Evolutionary conservation across 768 basidiomycete species (phyloP).

Genomic region (Mycena galopus): DNA sequence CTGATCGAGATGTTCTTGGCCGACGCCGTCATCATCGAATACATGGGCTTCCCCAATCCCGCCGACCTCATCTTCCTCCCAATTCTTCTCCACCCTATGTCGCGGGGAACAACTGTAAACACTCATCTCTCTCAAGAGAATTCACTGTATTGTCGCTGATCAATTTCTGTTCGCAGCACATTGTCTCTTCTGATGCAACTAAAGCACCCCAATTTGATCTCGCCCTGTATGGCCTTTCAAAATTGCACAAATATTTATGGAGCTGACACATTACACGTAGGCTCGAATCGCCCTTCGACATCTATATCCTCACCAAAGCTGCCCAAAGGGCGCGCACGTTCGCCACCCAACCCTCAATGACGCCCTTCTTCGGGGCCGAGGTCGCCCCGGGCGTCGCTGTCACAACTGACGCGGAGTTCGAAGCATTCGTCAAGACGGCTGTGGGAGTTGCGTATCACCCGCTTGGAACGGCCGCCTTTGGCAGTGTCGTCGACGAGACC

Average conservation of each 20-base stretch:
- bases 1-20: slow-evolving; percentile 2
- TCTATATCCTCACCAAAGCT: slow-evolving; percentile 17
- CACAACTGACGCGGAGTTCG: not conserved
- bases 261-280: not conserved
- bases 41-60: slow-evolving; percentile 18
- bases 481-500: slow-evolving; percentile 3
- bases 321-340: not conserved
- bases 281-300: slow-evolving; percentile 16
- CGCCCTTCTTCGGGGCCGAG: not conserved
- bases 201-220: slow-evolving; percentile 5
- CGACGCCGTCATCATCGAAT: slow-evolving; percentile 7
- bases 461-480: slow-evolving; percentile 12
- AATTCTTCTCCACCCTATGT: slow-evolving; percentile 17
- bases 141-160: not conserved
- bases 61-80: slow-evolving; percentile 17
- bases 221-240: slow-evolving; percentile 12
- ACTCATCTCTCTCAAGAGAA: not conserved
- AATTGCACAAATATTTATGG: not conserved
- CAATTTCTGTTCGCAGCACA: slow-evolving; percentile 20
- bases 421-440: not conserved
- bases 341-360: not conserved
- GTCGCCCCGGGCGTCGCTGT: not conserved
- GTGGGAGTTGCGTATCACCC: slow-evolving; percentile 8
- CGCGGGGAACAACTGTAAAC: slow-evolving; percentile 11
- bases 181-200: slow-evolving; percentile 8